Percentiles rank a stretch among this genome's conserved stretches.
Evolutionary conservation across 108 stramenopile species (phyloP).

Genomic region (Hondaea fermentalgiana): DNA sequence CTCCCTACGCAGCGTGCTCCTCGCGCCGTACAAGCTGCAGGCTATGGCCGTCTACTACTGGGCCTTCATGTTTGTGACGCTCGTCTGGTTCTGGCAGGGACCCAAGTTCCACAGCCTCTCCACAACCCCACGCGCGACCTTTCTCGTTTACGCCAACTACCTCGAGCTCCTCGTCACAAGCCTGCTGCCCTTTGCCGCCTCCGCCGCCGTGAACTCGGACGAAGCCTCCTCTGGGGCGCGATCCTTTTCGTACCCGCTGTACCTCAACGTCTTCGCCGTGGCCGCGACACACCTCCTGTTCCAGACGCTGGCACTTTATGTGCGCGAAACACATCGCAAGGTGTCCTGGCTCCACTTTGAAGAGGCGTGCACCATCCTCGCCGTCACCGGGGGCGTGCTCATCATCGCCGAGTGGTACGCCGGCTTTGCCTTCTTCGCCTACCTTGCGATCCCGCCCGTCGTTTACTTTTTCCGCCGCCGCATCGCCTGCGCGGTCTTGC

Average conservation of each 20-base stretch:
- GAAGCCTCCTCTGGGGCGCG: background rate
- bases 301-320: background rate
- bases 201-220: background rate
- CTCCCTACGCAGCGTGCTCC: background rate
- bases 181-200: background rate
- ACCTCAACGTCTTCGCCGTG: background rate
- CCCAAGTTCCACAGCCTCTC: background rate
- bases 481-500: background rate
- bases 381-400: background rate
- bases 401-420: background rate
- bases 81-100: background rate
- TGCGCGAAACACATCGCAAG: background rate
- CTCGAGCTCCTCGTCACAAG: background rate
- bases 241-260: background rate
- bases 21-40: background rate
- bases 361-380: background rate
- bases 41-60: background rate
- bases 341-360: background rate
- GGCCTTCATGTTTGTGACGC: background rate
- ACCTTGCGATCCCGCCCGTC: background rate
- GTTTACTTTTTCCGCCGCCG: background rate
- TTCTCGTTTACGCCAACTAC: background rate
- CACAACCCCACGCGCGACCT: background rate
- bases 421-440: background rate
- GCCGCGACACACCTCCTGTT: background rate